Percentiles rank a stretch among this genome's conserved stretches.
Evolutionary conservation across 73 alveolate genomes (phyloP).

Genomic region (Halteria grandinella): DNA sequence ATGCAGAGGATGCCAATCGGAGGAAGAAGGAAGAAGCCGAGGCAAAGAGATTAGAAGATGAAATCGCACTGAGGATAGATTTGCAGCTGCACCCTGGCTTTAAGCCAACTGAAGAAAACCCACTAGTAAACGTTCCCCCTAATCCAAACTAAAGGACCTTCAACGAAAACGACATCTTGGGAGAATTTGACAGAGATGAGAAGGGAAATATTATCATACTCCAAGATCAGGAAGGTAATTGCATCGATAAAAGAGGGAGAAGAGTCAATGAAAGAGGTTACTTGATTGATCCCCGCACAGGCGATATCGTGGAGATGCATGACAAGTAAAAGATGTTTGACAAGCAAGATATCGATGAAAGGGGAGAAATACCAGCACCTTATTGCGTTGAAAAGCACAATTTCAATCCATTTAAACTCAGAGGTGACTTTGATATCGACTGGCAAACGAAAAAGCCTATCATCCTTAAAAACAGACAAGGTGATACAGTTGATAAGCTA

Average conservation of each 20-base stretch:
- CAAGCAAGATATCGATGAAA: neutral
- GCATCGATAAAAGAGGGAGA: constrained; percentile 25
- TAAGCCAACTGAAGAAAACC: constrained; percentile 1
- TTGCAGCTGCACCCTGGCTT: neutral
- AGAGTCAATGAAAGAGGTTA: constrained; percentile 39
- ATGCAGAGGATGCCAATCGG: too few relatives aligned
- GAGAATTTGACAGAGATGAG: constrained; percentile 13
- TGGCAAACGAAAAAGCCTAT: neutral
- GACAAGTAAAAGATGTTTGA: neutral
- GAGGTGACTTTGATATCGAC: neutral
- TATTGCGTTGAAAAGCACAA: neutral
- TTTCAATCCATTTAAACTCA: neutral
- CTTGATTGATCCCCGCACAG: neutral
- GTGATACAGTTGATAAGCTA: neutral
- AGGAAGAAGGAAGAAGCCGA: too few relatives aligned
- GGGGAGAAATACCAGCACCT: constrained; percentile 17
- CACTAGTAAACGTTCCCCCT: neutral
- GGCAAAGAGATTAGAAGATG: too few relatives aligned
- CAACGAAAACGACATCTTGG: neutral
- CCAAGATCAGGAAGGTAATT: neutral
- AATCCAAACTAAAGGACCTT: neutral
- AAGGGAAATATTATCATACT: neutral
- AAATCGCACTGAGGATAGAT: neutral
- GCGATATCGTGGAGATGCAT: neutral
- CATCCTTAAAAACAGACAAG: too few relatives aligned